These are phyloP conservation scores for Eutrema salsugineum DNA, from an alignment of 441 rosid species.

Conservation along the genomic window DNA sequence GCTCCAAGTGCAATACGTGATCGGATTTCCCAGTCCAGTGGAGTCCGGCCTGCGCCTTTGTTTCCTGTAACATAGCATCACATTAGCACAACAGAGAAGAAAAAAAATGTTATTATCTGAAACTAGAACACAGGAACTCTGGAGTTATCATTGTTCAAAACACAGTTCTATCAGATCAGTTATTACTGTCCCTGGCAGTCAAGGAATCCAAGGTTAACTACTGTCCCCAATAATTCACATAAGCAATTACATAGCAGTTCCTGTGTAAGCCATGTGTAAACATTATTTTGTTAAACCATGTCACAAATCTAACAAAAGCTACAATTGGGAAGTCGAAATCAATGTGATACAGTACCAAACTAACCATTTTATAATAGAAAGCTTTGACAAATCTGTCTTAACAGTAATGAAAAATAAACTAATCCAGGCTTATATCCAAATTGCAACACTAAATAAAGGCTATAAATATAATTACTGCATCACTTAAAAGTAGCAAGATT, in stretches of 20 bases:
- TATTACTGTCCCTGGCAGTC: too few relatives aligned
- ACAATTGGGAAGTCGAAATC: neutral
- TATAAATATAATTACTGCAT: neutral
- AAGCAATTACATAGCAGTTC: too few relatives aligned
- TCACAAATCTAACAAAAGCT: neutral
- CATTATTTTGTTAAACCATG: neutral
- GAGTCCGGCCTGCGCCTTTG: slow-evolving; percentile 84
- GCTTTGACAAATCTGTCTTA: neutral
- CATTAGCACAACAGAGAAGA: neutral
- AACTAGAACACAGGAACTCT: neutral
- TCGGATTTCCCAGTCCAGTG: slow-evolving; percentile 79
- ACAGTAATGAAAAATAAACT: neutral
- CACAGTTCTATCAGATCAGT: neutral
- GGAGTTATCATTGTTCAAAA: neutral
- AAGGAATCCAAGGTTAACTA: too few relatives aligned
- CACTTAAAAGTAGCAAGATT: neutral
- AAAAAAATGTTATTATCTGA: neutral
- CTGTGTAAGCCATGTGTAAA: too few relatives aligned
- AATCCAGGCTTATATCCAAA: neutral
- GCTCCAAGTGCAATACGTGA: slow-evolving; percentile 78
- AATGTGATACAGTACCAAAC: neutral
- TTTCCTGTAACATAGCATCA: slow-evolving; percentile 50
- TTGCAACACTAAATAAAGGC: neutral
- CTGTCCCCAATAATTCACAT: too few relatives aligned
- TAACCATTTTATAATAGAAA: neutral